phyloP scores from a whole-genome alignment of 208 protist genomes.

The Trypanosoma rangeli region DNA sequence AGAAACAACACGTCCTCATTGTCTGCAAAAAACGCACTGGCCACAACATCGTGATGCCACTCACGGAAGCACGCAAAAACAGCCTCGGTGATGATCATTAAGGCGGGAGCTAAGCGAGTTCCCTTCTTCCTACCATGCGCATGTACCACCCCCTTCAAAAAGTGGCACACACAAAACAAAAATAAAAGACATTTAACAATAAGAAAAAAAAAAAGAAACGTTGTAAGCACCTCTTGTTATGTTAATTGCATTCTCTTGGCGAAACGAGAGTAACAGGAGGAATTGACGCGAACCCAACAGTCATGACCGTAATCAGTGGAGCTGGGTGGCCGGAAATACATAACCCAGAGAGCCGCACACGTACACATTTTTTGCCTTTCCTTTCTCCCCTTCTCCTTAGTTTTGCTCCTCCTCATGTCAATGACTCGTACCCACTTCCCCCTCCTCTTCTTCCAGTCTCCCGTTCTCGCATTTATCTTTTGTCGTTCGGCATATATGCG shows the following conservation, averaged over 20 bases:
- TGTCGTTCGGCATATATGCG: background rate
- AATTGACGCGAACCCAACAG: background rate
- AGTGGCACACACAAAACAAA: slow-evolving; percentile 18
- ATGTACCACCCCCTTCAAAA: background rate
- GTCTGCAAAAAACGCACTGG: slow-evolving; percentile 34
- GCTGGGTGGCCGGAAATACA: background rate
- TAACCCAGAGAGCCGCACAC: background rate
- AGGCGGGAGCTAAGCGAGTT: slow-evolving; percentile 9
- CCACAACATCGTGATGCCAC: slow-evolving; percentile 17
- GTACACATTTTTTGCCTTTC: background rate
- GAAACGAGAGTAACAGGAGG: background rate
- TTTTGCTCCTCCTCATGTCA: background rate
- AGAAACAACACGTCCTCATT: slow-evolving; percentile 37
- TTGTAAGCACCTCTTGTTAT: background rate
- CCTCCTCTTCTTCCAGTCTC: background rate
- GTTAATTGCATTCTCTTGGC: background rate
- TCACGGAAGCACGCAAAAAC: slow-evolving; percentile 25
- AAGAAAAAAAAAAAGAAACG: slow-evolving; percentile 17
- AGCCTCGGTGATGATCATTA: slow-evolving; percentile 28
- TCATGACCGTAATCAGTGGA: background rate
- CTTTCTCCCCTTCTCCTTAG: background rate
- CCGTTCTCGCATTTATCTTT: background rate
- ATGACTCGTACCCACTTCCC: background rate
- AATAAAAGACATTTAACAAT: no score
- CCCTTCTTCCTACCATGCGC: slow-evolving; percentile 16